Base-by-base conservation (phyloP, 768 basidiomycete species). In the Suillus discolor region DNA sequence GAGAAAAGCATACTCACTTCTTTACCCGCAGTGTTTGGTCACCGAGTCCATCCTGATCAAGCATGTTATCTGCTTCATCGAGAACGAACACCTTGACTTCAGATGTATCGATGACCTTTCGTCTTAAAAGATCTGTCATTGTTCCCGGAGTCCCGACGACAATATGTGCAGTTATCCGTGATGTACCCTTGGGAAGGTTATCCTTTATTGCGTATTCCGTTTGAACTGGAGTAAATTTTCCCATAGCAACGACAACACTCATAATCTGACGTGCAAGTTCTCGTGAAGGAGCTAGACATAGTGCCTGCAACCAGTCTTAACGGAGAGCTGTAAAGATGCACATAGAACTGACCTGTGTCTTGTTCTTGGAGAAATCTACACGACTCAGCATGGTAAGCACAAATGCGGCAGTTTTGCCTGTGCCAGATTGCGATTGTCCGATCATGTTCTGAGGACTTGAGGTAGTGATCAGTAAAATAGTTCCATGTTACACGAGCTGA, bases 51-150 rank as follows among this genome's bases (percentile, higher is more conserved):
- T 96, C 94, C 72, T 94, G 89, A 74, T 96, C 96, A 70, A 99
- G 82, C 97, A 99, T 99, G 79, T 98, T 97, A 79, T 99, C 97
- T 45, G 97, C 97, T 79, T 99, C 97, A 73, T 99, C 97, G 9
- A 99, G 83, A 4, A 99, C 97, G 64, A 99, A 94, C 4, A 97
- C 93, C 73, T 93, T 94, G 76, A 99, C 85, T 38, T 89, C 82
- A 57, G 83, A 85, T 18, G 90, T 81, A 72, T 99, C 93, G 65
- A 99, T 84, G 53, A 94, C 89, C 69, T 80, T 89, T 72, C 85
- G 83, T 70, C 88, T 81, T 71, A 98, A 87, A 73, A 97, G 85
- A 77, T 97, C 94, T 47, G 87, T 83, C 87, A 97, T 90, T 25
- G 97, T 99, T 18, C 97, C 97, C 0, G 97, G 96, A 1, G 96